Conservation (phyloP, 176 grass and related monocot species). For the Saccharum spontaneum region DNA sequence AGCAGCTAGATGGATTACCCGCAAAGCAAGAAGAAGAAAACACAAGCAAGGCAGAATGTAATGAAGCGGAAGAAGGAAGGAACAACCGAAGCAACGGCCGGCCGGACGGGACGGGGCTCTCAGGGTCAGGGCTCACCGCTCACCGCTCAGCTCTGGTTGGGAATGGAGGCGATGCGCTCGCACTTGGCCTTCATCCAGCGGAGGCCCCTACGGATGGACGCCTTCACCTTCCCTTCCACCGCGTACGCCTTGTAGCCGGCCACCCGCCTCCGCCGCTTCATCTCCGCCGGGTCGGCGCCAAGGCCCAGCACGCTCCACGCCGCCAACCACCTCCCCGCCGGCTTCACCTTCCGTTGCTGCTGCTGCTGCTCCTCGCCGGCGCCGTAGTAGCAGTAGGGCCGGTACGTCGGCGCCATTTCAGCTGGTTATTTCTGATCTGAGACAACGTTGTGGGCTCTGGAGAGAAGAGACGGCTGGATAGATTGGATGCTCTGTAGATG, state of each 20-base stretch:
- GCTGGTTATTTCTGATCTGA: not conserved
- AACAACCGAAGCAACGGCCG: no score
- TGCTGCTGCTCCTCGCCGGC: slow-evolving; percentile 9
- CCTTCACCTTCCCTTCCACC: slow-evolving; percentile 85
- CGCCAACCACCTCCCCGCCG: not conserved
- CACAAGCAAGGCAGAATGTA: no score
- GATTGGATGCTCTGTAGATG: no score
- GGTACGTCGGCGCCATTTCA: slow-evolving; percentile 45
- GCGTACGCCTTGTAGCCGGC: slow-evolving; percentile 86
- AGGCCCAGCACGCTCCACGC: slow-evolving; percentile 40
- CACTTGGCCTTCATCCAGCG: slow-evolving; percentile 91
- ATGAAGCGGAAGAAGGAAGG: no score
- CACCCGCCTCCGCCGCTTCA: slow-evolving; percentile 76
- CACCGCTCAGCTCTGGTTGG: not conserved
- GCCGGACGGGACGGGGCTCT: no score
- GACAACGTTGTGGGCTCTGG: no score
- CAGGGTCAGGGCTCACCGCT: no score
- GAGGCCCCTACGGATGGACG: slow-evolving; percentile 66
- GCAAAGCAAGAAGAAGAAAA: no score
- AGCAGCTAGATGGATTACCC: no score
- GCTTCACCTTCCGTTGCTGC: slow-evolving; percentile 4
- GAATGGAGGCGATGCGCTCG: slow-evolving; percentile 35
- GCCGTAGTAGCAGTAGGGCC: slow-evolving; percentile 36
- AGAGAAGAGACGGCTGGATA: no score
- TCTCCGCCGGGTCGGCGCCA: slow-evolving; percentile 72